These are phyloP conservation scores for Alliaria petiolata DNA, from an alignment of 345 rosid species.

Conservation along the genomic window DNA sequence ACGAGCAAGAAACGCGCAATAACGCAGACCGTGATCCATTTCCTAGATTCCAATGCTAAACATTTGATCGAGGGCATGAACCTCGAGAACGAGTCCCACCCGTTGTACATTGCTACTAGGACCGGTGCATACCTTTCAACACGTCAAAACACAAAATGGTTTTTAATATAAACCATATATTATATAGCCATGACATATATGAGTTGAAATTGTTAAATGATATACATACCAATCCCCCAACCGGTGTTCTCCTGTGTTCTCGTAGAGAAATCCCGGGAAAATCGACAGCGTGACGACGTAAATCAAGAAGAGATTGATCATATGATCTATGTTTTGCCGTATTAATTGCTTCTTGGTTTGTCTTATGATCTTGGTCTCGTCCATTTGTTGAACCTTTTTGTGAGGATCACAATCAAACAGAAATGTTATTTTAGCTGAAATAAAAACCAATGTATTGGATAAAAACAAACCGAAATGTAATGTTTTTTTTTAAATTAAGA, in stretches of 20 bases:
- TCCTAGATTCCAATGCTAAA: constrained; percentile 55
- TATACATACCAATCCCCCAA: constrained; percentile 64
- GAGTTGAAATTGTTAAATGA: too few species aligned
- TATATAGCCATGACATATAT: neutral
- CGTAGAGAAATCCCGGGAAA: constrained; percentile 84
- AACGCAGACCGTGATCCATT: constrained; percentile 40
- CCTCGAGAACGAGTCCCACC: constrained; percentile 64
- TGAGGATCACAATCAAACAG: neutral
- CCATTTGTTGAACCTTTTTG: constrained; percentile 35
- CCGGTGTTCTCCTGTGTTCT: constrained; percentile 72
- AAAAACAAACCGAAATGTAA: neutral
- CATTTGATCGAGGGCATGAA: constrained; percentile 46
- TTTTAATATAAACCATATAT: neutral
- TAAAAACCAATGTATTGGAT: neutral
- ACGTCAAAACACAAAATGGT: neutral
- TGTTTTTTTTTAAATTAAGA: too few species aligned
- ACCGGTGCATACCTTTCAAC: constrained; percentile 69
- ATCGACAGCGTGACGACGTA: constrained; percentile 64
- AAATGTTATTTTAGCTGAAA: too few species aligned
- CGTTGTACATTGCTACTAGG: constrained; percentile 65
- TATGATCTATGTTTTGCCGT: constrained; percentile 54
- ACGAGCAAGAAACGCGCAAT: constrained; percentile 50
- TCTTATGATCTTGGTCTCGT: constrained; percentile 29
- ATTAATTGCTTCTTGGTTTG: constrained; percentile 40
- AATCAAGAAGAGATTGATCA: constrained; percentile 52